Base-by-base conservation (phyloP, 2,329 filamentous ascomycete genomes). In the Cryphonectria japonica region DNA sequence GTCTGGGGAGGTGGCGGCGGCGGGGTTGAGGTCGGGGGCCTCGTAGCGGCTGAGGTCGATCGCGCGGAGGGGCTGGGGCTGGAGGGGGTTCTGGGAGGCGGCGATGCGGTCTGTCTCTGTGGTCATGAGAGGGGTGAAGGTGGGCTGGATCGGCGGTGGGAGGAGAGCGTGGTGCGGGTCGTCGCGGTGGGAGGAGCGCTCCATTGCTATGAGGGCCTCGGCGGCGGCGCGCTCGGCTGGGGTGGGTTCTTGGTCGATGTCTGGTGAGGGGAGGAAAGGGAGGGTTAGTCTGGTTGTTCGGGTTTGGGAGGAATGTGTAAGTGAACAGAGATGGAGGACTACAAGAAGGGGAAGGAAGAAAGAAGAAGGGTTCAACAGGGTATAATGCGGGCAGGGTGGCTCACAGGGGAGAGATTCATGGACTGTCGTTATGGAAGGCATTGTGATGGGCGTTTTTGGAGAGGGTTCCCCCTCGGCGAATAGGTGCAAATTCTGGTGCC, bases 31-130 rank as follows among this genome's bases (percentile, higher is more conserved):
- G 29, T 93, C 88, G 67, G 90, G 89, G 2, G 91, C 88, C 82
- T 97, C 93, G 87, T 98, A 98, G 75, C 95, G 93, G 60, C 87
- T 83, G 26, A 94, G 85, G 80, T 97, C 92, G 76, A 97, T 89
- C 68, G 88, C 89, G 0, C 81, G 79, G 69, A 93, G 82, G 1
- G 90, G 87, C n/a, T 85, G 78, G 70, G 79, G 70, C 9, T 78
- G 66, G 16, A 26, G 26, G 9, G 61, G 32, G 14, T 41, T 39
- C 16, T 59, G 66, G 39, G 34, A 84, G n/a, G 85, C 78, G 61
- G 88, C 83, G 72, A 95, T 85, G 74, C 93, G 92, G 29, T 84
- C 82, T 73, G 95, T 86, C 77, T 97, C 94, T 75, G 87, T 79
- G 75, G 86, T 78, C 54, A 97, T 84, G n/a, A 91, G 80, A 5